Base-by-base conservation (phyloP, 495 filamentous ascomycete genomes). In the Chaetomidium leptoderma region DNA sequence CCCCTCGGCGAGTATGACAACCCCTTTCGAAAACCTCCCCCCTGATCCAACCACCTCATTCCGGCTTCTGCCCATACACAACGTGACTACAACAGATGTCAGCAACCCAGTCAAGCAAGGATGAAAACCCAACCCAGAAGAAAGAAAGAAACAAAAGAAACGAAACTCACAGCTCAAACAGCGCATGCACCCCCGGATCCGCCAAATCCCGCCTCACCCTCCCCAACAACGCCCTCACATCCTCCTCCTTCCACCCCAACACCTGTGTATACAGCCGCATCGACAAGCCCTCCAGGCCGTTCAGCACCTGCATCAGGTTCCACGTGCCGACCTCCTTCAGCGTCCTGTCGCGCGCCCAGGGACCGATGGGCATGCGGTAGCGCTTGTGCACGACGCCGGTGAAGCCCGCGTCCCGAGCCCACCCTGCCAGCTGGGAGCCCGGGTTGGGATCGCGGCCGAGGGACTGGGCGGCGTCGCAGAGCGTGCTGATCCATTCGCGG, bases 261-360 rank as follows among this genome's bases (percentile, higher is more conserved):
- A 79, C 71, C 1, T 21, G 76, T 74, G 1, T 82, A 60, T 83
- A 85, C 14, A 75, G 55, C 10, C 68, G 62, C 44, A 77, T 59
- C 16, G 66, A 69, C 49, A 79, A 69, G 13, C 63, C 76, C 55
- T 80, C 71, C 24, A 79, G 58, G 29, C 73, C 75, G 40, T 76
- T 73, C 52, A 72, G 63, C 36, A 71, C 63, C 65, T 76, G 69
- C 24, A 68, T 67, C 19, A 72, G 64, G 26, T 50, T 66, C 61
- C 70, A 75, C 37, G 68, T 45, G 26, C 85, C 47, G 2, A 50
- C 83, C 32, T 72, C 68, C 45, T 76, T 81, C 30, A 80, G 51
- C 16, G 69, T 72, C n/a, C 71, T 71, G 58, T 88, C 79, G 37
- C 74, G 72, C 1, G 84, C 74, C 84, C 83, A 86, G 6, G 78